Evolutionary conservation across 129 eudicot species (phyloP).

Genomic region (Arctium minus): DNA sequence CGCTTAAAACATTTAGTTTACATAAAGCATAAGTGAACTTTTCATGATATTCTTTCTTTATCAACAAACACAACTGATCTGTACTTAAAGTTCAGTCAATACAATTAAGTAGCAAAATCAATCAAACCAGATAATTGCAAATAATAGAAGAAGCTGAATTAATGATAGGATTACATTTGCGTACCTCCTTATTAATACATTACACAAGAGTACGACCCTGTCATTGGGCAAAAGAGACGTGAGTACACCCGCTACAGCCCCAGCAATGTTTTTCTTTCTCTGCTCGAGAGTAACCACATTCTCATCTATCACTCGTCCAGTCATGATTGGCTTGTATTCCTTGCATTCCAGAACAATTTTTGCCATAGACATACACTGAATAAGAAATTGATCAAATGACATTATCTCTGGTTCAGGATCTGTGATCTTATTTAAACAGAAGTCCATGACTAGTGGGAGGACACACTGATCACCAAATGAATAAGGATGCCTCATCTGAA

Average conservation of each 20-base stretch:
- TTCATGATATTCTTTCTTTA: neutral
- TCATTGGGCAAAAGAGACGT: slow-evolving; percentile 76
- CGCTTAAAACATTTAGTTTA: neutral
- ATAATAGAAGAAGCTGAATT: slow-evolving; percentile 1
- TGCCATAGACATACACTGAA: slow-evolving; percentile 83
- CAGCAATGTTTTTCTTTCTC: slow-evolving; percentile 74
- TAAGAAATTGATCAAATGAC: slow-evolving; percentile 73
- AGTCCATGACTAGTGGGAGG: slow-evolving; percentile 67
- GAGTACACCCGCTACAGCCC: slow-evolving; percentile 62
- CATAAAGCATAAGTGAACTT: neutral
- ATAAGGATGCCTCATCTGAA: slow-evolving; percentile 90
- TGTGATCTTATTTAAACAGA: slow-evolving; percentile 70
- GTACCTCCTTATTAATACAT: slow-evolving; percentile 80
- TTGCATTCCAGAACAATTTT: slow-evolving; percentile 89
- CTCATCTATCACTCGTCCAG: slow-evolving; percentile 83
- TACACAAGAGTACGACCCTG: slow-evolving; percentile 79
- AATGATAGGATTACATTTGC: neutral
- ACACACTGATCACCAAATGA: slow-evolving; percentile 92
- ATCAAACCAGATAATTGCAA: neutral
- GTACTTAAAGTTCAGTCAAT: slow-evolving; percentile 4
- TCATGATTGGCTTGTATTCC: slow-evolving; percentile 76
- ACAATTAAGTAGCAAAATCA: neutral
- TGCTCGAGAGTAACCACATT: slow-evolving; percentile 59
- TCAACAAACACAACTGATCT: neutral
- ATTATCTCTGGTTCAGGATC: slow-evolving; percentile 80